Evolutionary conservation across 768 basidiomycete species (phyloP).

Genomic region (Agaricus subrufescens): DNA sequence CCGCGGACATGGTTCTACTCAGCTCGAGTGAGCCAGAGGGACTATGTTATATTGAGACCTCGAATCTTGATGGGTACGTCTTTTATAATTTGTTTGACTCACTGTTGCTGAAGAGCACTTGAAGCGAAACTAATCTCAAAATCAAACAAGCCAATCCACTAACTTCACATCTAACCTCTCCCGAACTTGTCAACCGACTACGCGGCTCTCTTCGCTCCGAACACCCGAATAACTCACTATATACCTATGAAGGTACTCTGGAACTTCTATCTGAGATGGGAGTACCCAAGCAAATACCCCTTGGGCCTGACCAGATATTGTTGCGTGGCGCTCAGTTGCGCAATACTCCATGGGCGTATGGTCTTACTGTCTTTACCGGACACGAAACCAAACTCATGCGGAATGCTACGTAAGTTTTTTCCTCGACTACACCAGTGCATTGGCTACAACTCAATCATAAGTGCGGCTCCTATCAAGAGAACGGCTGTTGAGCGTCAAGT

Average conservation of each 20-base stretch:
- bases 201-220: slow-evolving; percentile 88
- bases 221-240: slow-evolving; percentile 95
- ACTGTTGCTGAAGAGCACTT: slow-evolving; percentile 1
- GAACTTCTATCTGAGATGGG: slow-evolving; percentile 55
- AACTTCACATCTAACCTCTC: slow-evolving; percentile 74
- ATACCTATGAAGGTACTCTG: slow-evolving; percentile 88
- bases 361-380: slow-evolving; percentile 89
- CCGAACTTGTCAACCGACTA: slow-evolving; percentile 64
- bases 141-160: slow-evolving; percentile 93
- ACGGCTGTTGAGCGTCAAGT: slow-evolving; percentile 96
- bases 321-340: slow-evolving; percentile 92
- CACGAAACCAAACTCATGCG: slow-evolving; percentile 99
- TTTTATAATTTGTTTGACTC: not conserved
- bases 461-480: slow-evolving; percentile 93
- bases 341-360: slow-evolving; percentile 97
- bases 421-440: not conserved
- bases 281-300: slow-evolving; percentile 74
- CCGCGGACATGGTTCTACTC: slow-evolving; percentile 87
- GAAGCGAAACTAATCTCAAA: slow-evolving; percentile 95
- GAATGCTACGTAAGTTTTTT: slow-evolving; percentile 87
- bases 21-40: slow-evolving; percentile 95
- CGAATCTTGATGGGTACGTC: slow-evolving; percentile 90
- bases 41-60: slow-evolving; percentile 95
- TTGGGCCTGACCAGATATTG: slow-evolving; percentile 93
- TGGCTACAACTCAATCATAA: slow-evolving; percentile 21